A percentile compares a stretch with the other conserved stretches of the same genome.
Evolutionary conservation across 1,284 basidiomycete genomes (phyloP).

Genomic region (Moesziomyces antarcticus): DNA sequence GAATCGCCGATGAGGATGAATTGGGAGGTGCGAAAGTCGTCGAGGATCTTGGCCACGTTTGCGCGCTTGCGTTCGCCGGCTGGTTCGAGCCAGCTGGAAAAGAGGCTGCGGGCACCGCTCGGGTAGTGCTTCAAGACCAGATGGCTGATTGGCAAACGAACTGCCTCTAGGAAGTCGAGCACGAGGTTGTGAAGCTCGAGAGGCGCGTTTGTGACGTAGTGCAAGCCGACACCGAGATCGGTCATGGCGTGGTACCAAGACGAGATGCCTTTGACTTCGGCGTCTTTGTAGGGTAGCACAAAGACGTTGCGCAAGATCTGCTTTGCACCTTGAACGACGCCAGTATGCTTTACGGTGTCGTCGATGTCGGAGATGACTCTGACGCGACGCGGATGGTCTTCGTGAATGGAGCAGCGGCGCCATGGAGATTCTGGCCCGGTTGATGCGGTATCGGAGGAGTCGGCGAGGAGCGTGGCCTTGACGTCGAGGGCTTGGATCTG

Average conservation of each 20-base stretch:
- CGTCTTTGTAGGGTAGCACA: constrained; percentile 74
- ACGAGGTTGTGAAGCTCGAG: constrained; percentile 85
- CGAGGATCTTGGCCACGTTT: constrained; percentile 49
- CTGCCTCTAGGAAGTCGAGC: constrained; percentile 79
- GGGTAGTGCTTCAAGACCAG: constrained; percentile 57
- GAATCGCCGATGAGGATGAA: constrained; percentile 64
- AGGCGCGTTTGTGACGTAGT: constrained; percentile 82
- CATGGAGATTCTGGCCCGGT: constrained; percentile 22
- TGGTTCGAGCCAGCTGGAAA: constrained; percentile 57
- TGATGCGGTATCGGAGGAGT: background rate
- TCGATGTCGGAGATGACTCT: constrained; percentile 91
- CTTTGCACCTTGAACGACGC: constrained; percentile 66
- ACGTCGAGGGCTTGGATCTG: constrained; percentile 43
- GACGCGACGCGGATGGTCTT: constrained; percentile 36
- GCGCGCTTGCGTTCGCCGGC: constrained; percentile 55
- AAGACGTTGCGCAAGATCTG: constrained; percentile 70
- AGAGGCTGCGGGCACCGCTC: constrained; percentile 40
- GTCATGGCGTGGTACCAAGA: constrained; percentile 68
- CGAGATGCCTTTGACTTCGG: constrained; percentile 84
- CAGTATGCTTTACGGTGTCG: constrained; percentile 82
- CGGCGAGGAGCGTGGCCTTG: constrained; percentile 21
- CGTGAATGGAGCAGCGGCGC: constrained; percentile 35
- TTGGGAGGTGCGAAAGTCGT: constrained; percentile 47
- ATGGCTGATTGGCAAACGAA: constrained; percentile 76
- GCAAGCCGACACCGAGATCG: constrained; percentile 39